phyloP scores from a whole-genome alignment of 139 green algal species.

The Yamagishiella unicocca region DNA sequence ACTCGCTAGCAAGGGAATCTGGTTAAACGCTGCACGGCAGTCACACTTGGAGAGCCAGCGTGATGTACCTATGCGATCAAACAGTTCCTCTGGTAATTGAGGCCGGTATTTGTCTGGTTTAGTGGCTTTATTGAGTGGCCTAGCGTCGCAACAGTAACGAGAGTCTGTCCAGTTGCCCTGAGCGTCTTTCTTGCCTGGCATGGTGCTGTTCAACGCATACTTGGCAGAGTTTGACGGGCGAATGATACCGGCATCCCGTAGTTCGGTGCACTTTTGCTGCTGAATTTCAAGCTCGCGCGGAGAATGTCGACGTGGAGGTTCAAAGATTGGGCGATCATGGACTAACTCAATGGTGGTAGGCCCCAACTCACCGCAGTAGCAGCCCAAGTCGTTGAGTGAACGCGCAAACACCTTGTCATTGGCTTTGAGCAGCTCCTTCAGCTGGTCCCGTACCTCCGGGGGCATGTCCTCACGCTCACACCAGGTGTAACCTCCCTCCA shows the following conservation, averaged over 20 bases:
- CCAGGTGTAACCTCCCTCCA: background rate
- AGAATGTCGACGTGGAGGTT: background rate
- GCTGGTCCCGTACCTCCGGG: background rate
- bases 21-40: conserved; percentile 6
- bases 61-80: conserved; percentile 20
- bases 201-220: background rate
- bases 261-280: conserved; percentile 9
- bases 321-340: background rate
- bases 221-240: background rate
- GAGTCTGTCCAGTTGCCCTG: conserved; percentile 22
- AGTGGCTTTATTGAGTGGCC: conserved; percentile 45
- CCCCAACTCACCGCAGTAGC: background rate
- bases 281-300: background rate
- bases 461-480: background rate
- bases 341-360: background rate
- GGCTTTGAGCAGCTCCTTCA: background rate
- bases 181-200: conserved; percentile 46
- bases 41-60: conserved; percentile 55
- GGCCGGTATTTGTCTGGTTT: conserved; percentile 41
- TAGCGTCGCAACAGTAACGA: conserved; percentile 51
- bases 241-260: conserved; percentile 20
- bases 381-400: background rate
- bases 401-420: background rate
- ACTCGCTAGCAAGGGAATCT: too few relatives aligned
- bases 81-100: conserved; percentile 48